Evolutionary conservation across 352 stramenopile species (phyloP), one percentile per base, ranked within the genome.

Genomic region (Thalassiosira mediterranea): DNA sequence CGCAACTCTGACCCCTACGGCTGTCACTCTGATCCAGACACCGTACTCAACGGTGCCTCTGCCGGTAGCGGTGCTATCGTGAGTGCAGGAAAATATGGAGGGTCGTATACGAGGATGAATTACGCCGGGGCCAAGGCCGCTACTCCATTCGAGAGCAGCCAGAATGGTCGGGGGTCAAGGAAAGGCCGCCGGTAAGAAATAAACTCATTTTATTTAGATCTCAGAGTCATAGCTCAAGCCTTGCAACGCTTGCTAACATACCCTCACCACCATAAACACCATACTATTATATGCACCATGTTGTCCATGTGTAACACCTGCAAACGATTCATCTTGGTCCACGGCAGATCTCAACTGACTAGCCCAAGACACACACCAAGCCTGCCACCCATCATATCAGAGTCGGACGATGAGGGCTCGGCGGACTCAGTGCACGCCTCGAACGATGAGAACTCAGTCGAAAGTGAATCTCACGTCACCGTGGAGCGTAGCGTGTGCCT

Each of bases 1-100:
- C 89, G 96, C 31, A 96, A 99, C 62, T 98, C 98, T 79, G 98
- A 98, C 83, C 97, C 97, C 34, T 99, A 99, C 82, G 86, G 86
- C 25, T 92, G 86, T 51, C 82, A 92, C 64, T 75, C 72, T 13
- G 81, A 82, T 49, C 79, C 76, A n/a, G 80, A 91, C 64, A 58
- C 77, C 25, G 56, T 76, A 5, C 44, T 78, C 1, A 48, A 86
- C 29, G 48, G 47, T 26, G 61, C 49, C 3, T 49, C n/a, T 15
- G 26, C 4, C 3, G 59, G 60, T 23, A 56, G 34, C 47, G 79
- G 75, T 46, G 58, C 67, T 4, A 69, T 82, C 31, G 48, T 82
- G 7, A 85, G 81, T 66, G 69, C 71, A 47, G 76, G 76, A 0
- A 81, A 74, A 56, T 85, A 81, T 49, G 47, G 38, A 46, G 48